Conservation (phyloP, 805 yeast genomes). For the Yarrowia sp. region DNA sequence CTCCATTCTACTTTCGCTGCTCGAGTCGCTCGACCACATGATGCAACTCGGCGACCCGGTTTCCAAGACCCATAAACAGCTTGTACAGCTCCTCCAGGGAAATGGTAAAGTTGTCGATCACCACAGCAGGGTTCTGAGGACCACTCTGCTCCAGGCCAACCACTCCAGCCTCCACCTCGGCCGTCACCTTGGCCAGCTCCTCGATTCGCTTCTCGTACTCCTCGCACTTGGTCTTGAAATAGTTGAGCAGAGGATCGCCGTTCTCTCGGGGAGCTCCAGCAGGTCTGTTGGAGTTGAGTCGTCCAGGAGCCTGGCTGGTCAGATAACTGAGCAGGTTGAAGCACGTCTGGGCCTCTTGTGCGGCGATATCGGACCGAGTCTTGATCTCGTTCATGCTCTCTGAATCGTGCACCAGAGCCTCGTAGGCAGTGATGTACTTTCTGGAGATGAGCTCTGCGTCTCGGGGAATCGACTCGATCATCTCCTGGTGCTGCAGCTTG, state of each 20-base stretch:
- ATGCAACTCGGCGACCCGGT: conserved; percentile 74
- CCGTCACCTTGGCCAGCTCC: conserved; percentile 47
- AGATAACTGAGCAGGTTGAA: conserved; percentile 44
- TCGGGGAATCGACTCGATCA: conserved; percentile 60
- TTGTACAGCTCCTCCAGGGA: conserved; percentile 63
- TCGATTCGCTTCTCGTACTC: conserved; percentile 55
- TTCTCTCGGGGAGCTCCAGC: conserved; percentile 46
- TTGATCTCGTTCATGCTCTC: conserved; percentile 47
- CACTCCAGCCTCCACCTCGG: conserved; percentile 50
- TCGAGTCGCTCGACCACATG: conserved; percentile 53
- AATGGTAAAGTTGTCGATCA: conserved; percentile 45
- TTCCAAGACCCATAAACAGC: conserved; percentile 75
- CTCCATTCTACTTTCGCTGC: conserved; percentile 17
- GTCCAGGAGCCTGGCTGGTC: conserved; percentile 48
- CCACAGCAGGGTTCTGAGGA: conserved; percentile 40
- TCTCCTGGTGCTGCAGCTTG: conserved; percentile 53
- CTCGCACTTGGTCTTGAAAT: conserved; percentile 57
- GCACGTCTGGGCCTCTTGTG: conserved; percentile 48
- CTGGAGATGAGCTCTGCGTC: conserved; percentile 61
- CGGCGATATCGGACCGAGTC: conserved; percentile 43
- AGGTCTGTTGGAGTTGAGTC: conserved; percentile 31
- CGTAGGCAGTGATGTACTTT: conserved; percentile 58
- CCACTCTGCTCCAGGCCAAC: conserved; percentile 47
- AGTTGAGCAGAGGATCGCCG: conserved; percentile 57
- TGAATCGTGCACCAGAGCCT: conserved; percentile 61